These are phyloP conservation scores for Phytopythium ostracodes DNA, from an alignment of 352 stramenopile genomes.

Conservation along the genomic window DNA sequence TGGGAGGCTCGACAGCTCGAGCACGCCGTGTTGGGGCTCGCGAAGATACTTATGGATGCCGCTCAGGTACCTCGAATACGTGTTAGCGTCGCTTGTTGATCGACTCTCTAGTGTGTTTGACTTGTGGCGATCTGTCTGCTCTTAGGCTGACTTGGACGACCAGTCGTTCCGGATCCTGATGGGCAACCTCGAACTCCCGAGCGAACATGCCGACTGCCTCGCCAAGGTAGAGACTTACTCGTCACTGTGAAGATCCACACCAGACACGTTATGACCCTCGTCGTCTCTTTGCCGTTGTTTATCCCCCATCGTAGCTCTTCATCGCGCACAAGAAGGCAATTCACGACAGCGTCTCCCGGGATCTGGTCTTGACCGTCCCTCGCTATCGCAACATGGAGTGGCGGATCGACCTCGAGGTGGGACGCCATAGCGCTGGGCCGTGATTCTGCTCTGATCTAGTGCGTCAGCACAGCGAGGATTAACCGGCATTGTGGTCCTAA, in stretches of 20 bases:
- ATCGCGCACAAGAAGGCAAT: conserved; percentile 42
- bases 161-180: conserved; percentile 39
- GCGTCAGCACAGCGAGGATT: too few relatives aligned
- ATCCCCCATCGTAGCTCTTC: conserved; percentile 32
- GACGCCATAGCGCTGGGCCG: neutral
- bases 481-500: neutral
- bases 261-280: too few relatives aligned
- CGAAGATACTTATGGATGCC: conserved; percentile 74
- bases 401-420: conserved; percentile 82
- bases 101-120: neutral
- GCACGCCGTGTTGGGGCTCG: conserved; percentile 45
- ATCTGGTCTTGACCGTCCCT: conserved; percentile 38
- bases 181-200: conserved; percentile 38
- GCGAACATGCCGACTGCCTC: conserved; percentile 38
- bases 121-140: neutral
- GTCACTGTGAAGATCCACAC: neutral
- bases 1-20: conserved; percentile 59
- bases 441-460: too few relatives aligned
- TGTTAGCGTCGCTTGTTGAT: neutral
- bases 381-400: conserved; percentile 67
- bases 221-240: conserved; percentile 26
- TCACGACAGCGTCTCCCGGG: conserved; percentile 36
- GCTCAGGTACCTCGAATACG: conserved; percentile 37
- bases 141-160: conserved; percentile 40
- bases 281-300: neutral